phyloP scores from a whole-genome alignment of 169 alveolate genomes.

The Plasmodium sp. region DNA sequence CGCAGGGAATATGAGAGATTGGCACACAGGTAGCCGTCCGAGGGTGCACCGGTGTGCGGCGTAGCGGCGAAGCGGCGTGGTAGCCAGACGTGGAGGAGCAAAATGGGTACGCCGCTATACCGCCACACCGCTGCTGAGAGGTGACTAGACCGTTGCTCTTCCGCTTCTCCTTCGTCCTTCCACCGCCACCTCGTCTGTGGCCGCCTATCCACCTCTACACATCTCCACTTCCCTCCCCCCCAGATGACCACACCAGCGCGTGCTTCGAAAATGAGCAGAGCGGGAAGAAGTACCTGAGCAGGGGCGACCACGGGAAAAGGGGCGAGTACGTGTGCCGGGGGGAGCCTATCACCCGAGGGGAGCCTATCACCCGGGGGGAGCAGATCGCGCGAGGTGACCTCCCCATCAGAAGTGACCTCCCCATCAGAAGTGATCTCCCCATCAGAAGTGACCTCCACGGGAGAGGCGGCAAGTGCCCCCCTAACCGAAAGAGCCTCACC shows the following conservation, averaged over 20 bases:
- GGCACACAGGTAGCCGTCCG: conserved; percentile 14
- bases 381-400: no score
- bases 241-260: conserved; percentile 14
- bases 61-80: no score
- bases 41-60: background rate
- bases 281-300: background rate
- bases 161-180: background rate
- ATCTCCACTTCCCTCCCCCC: background rate
- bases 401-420: background rate
- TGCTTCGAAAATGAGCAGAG: conserved; percentile 10
- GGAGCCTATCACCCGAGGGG: background rate
- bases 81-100: background rate
- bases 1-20: conserved; percentile 45
- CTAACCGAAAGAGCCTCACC: background rate
- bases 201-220: no score
- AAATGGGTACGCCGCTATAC: background rate
- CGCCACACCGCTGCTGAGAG: background rate
- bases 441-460: background rate
- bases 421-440: no score
- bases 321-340: background rate
- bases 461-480: background rate
- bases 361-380: no score
- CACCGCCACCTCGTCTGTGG: background rate
- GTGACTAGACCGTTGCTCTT: background rate
- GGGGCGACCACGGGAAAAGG: background rate